Base-by-base conservation (phyloP, 768 basidiomycete species). In the Rhizopogon sp. region DNA sequence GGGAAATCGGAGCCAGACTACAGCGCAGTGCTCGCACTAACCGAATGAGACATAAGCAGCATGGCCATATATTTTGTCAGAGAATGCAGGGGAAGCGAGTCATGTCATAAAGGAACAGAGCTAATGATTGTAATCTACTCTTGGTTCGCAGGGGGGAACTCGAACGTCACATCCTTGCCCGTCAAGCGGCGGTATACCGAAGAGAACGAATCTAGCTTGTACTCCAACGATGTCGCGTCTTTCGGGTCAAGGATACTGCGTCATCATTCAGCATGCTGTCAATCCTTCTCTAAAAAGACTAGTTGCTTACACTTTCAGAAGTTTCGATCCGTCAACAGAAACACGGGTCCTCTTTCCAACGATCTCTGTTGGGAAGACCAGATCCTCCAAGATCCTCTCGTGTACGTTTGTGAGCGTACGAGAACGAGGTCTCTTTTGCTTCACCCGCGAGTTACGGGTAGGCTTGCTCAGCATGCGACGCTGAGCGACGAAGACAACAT, bases 201-300 rank as follows among this genome's bases (percentile, higher is more conserved):
- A 47, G 95, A 90, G 81, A 98, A 99, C 60, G 95, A 96, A 78
- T 99, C 97, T 65, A 98, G 83, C 84, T 99, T 99, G 89, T 99
- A 98, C 81, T 98, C 97, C 70, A 98, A 82, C 67, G 93, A 90
- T 72, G 94, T 98, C 54, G 93, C 85, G 70, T 99, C 97, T 75
- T 98, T 98, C 62, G 93, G 80, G 81, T 99, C 97, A 62, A 99
- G 88, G 81, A 94, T 88, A 63, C 96, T 98, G 56, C 31, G 17
- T 31, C 47, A 50, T 56, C 35, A 46, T 42, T 68, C 51, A 69
- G 64, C 50, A 56, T 50, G 55, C 53, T 37, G 14, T 16, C 6
- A 29, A 55, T 40, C 22, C 10, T 8, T 14, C 17, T 20, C 31
- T 54, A 60, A 46, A 50, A 64, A 50, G 46, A 29, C 16, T 53